A percentile compares a stretch with the other conserved stretches of the same genome.
phyloP scores from a whole-genome alignment of 768 basidiomycete species.

The Sporobolomyces phaffii region DNA sequence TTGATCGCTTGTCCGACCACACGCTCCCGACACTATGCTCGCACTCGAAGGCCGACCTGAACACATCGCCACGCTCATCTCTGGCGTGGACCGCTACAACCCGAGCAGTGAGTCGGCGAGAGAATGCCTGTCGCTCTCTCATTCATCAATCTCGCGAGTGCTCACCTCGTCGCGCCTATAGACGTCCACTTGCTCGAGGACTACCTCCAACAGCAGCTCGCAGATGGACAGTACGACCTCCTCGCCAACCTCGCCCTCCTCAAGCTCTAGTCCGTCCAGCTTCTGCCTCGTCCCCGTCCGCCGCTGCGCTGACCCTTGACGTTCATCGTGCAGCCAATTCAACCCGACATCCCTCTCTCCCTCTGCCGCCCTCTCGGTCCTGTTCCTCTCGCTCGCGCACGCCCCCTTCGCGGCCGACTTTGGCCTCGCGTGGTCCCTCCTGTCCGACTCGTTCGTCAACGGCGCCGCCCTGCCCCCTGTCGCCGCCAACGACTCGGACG shows the following conservation, averaged over 20 bases:
- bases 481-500: slow-evolving; percentile 6
- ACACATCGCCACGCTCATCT: slow-evolving; percentile 31
- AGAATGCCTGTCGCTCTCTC: background rate
- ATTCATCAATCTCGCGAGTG: background rate
- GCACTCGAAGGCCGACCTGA: slow-evolving; percentile 22
- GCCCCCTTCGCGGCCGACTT: slow-evolving; percentile 85
- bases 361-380: slow-evolving; percentile 55
- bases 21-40: slow-evolving; percentile 13
- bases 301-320: slow-evolving; percentile 2
- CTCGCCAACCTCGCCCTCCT: slow-evolving; percentile 90
- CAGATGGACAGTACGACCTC: slow-evolving; percentile 84
- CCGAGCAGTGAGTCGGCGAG: slow-evolving; percentile 61
- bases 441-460: slow-evolving; percentile 59
- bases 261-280: slow-evolving; percentile 59
- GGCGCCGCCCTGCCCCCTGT: slow-evolving; percentile 36
- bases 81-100: slow-evolving; percentile 74
- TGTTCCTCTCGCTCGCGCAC: slow-evolving; percentile 74
- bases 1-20: too few relatives aligned
- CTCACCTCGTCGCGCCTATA: background rate
- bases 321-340: slow-evolving; percentile 26
- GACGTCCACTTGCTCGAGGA: slow-evolving; percentile 86
- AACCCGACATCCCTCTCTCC: slow-evolving; percentile 29
- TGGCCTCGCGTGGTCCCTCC: slow-evolving; percentile 85
- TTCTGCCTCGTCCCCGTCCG: slow-evolving; percentile 38
- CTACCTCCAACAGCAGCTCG: slow-evolving; percentile 87